Evolutionary conservation across 176 grass and related monocot genomes (phyloP), one percentile per base, ranked within the genome.

Genomic region (Rhynchospora pubera): DNA sequence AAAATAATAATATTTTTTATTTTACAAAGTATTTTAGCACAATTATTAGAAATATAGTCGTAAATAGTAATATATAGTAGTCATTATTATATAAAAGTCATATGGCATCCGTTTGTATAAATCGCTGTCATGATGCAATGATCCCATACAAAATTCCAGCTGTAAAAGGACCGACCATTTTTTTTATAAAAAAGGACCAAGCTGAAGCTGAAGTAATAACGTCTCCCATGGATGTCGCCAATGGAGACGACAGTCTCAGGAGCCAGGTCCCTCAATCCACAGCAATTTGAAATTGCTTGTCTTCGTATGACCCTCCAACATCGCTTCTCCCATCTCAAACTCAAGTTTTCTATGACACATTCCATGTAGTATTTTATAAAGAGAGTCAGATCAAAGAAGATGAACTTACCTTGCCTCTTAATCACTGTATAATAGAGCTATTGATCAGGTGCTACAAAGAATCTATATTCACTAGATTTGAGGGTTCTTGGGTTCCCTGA

Each of bases 201-300:
- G 9, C 19, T 74, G n/a, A n/a, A n/a, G n/a, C n/a, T n/a, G 5
- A 51, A 74, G 69, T 51, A 24, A 81, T 81, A 62, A 62, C 22
- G 39, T 62, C 28, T 50, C 58, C 28, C 69, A 74, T 46, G 9
- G 24, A 13, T 15, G 34, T 48, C 19, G 47, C 2, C n/a, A 81
- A 81, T 50, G 78, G 78, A 81, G 78, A 74, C 19, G 69, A 74
- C 69, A 74, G 84, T 67, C 61, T 69, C 56, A 65, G 84, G 84
- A 51, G 68, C 45, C 13, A 14, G 73, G 74, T 22, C 58, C 75
- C 30, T 84, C 4, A 26, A 32, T 52, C 62, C 63, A 50, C 57
- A 46, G 60, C 85, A 75, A 74, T 65, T 85, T 81, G 80, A n/a
- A n/a, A 88, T 94, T 80, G 77, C 89, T 64, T 91, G 92, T 90